A percentile compares a stretch with the other conserved stretches of the same genome.
These are phyloP conservation scores for Gomphus sp. DNA, from an alignment of 1,284 basidiomycete genomes.

Conservation along the genomic window DNA sequence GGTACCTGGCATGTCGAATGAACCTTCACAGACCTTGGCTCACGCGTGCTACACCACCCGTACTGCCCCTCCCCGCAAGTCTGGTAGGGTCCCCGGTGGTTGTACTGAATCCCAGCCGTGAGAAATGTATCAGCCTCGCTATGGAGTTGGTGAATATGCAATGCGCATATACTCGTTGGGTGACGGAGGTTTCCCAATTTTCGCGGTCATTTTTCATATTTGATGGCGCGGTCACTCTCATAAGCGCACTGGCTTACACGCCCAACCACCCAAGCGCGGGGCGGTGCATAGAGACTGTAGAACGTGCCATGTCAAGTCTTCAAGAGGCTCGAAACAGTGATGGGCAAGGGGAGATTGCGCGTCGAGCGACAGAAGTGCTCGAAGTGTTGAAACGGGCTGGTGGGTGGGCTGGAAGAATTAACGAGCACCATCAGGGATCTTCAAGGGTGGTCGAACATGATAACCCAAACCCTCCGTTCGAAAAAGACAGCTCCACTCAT, in stretches of 20 bases:
- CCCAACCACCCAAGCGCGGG: neutral
- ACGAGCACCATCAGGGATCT: neutral
- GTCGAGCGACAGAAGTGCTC: neutral
- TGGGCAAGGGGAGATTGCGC: neutral
- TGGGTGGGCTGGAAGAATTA: neutral
- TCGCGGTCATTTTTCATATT: conserved; percentile 22
- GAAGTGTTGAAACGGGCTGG: neutral
- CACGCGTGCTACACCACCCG: conserved; percentile 16
- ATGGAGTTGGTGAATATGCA: conserved; percentile 19
- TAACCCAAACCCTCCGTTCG: neutral
- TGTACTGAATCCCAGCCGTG: conserved; percentile 17
- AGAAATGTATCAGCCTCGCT: conserved; percentile 21
- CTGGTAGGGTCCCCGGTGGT: neutral
- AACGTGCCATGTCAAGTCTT: neutral
- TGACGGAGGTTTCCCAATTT: conserved; percentile 14
- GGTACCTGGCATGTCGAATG: conserved; percentile 21
- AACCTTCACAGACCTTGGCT: conserved; percentile 22
- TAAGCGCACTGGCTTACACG: conserved; percentile 20
- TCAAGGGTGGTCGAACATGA: neutral
- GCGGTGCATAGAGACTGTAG: neutral
- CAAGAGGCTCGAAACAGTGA: neutral
- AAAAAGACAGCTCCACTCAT: neutral
- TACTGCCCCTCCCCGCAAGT: conserved; percentile 15
- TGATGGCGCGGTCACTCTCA: conserved; percentile 23
- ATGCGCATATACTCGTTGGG: conserved; percentile 15